Evolutionary conservation across 257 asterid genomes (phyloP).

Genomic region (Rhazya stricta): DNA sequence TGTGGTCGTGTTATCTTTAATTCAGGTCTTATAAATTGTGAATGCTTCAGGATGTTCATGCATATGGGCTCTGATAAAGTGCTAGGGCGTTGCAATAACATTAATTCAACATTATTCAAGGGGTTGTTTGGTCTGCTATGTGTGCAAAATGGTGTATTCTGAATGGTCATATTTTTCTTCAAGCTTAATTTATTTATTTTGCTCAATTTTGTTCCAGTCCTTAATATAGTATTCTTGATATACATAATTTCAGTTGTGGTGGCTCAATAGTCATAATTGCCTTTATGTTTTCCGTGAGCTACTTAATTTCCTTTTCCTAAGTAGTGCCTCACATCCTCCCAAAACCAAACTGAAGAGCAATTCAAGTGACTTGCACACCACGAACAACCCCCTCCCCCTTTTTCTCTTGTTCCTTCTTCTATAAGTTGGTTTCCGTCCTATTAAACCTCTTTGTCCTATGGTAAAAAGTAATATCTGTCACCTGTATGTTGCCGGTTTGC

Average conservation of each 20-base stretch:
- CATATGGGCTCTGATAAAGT: background rate
- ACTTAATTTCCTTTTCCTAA: background rate
- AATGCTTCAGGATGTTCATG: background rate
- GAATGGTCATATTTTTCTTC: too few species aligned
- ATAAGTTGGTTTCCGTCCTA: background rate
- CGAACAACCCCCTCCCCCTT: background rate
- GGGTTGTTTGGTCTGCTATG: background rate
- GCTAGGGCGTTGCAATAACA: background rate
- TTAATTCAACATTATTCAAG: background rate
- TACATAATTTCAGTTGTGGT: background rate
- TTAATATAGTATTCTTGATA: background rate
- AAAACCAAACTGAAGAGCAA: background rate
- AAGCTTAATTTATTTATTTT: too few species aligned
- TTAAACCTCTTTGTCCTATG: background rate
- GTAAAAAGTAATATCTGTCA: slow-evolving; percentile 10
- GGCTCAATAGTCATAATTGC: background rate
- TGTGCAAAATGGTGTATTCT: background rate
- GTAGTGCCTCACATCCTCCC: background rate
- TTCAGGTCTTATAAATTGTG: background rate
- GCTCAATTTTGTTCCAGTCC: background rate
- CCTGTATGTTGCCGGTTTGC: slow-evolving; percentile 40
- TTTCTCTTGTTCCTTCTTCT: background rate
- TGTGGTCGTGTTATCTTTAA: background rate
- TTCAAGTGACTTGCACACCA: background rate
- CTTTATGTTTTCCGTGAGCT: background rate